Evolutionary conservation across 495 filamentous ascomycete genomes (phyloP), one percentile per base, ranked within the genome.

Genomic region (Amniculicola lignicola): DNA sequence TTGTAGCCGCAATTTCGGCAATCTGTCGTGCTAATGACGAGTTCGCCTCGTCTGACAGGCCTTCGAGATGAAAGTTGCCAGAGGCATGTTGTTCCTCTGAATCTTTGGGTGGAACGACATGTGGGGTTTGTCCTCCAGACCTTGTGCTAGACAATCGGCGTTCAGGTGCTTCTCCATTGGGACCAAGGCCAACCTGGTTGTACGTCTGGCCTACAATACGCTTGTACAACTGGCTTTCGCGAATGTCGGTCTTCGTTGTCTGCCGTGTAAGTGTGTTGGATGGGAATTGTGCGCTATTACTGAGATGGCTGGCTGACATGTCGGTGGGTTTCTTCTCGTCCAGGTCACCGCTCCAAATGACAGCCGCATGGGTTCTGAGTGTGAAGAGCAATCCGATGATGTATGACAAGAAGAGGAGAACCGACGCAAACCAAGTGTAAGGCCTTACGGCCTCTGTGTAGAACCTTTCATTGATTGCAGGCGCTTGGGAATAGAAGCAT

Each of bases 311-410:
- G 6, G 62, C 25, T 19, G 56, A 39, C 45, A 63, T 55, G 21
- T 61, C 68, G 0, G 49, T 37, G 2, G 25, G 73, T 42, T 87
- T 88, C 74, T 94, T 95, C 70, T 95, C 89, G 37, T 96, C 90
- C 2, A 79, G 65, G 57, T 95, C 89, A 22, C 74, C 85, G 65
- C 89, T 91, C 93, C 93, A 99, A 52, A 99, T 99, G 27, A 95
- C 84, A 15, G 93, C 92, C 3, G 93, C 93, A 68, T 99, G 93
- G 2, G 93, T 99, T 55, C 94, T 77, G 4, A 99, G 80, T 4
- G 93, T 99, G 69, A 99, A 99, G 84, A 90, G 90, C 24, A 97
- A 75, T 14, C 93, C 93, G 58, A 97, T 93, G 29, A 93, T 75
- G 68, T 99, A 99, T 0, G 89, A 90, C 16, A 96, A 70, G 72